Evolutionary conservation across 2,329 filamentous ascomycete genomes (phyloP).

Genomic region (Calonectria honghensis): DNA sequence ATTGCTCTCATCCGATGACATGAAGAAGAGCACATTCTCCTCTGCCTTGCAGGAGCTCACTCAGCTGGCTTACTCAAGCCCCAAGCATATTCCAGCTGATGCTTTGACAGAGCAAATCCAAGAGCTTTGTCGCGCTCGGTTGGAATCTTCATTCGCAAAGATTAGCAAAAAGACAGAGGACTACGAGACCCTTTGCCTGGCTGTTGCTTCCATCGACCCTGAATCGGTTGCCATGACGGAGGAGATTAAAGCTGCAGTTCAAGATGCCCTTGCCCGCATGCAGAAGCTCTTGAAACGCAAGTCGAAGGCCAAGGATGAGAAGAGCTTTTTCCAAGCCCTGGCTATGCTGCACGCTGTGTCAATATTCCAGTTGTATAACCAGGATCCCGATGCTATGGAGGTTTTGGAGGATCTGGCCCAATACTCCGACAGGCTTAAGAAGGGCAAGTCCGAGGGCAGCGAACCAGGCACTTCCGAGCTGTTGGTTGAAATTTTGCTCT

Average conservation of each 20-base stretch:
- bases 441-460: conserved; percentile 65
- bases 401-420: conserved; percentile 88
- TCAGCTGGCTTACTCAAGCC: conserved; percentile 72
- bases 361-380: conserved; percentile 92
- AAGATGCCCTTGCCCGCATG: conserved; percentile 72
- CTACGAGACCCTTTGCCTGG: conserved; percentile 72
- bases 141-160: conserved; percentile 75
- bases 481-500: conserved; percentile 91
- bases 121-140: conserved; percentile 72
- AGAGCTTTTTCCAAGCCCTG: conserved; percentile 75
- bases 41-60: conserved; percentile 72
- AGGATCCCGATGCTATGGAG: conserved; percentile 88
- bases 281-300: conserved; percentile 70
- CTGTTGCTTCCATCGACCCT: conserved; percentile 72
- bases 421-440: conserved; percentile 81
- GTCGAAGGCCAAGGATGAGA: conserved; percentile 60
- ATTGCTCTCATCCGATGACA: conserved; percentile 54
- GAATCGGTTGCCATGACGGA: conserved; percentile 73
- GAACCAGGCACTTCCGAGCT: conserved; percentile 79
- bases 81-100: conserved; percentile 63
- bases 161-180: conserved; percentile 73
- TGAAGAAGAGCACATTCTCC: conserved; percentile 58
- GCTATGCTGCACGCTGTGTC: conserved; percentile 89
- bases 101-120: conserved; percentile 71
- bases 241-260: conserved; percentile 71